A percentile compares a stretch with the other conserved stretches of the same genome.
Conservation (phyloP, 1,284 basidiomycete species). For the Malassezia globosa region DNA sequence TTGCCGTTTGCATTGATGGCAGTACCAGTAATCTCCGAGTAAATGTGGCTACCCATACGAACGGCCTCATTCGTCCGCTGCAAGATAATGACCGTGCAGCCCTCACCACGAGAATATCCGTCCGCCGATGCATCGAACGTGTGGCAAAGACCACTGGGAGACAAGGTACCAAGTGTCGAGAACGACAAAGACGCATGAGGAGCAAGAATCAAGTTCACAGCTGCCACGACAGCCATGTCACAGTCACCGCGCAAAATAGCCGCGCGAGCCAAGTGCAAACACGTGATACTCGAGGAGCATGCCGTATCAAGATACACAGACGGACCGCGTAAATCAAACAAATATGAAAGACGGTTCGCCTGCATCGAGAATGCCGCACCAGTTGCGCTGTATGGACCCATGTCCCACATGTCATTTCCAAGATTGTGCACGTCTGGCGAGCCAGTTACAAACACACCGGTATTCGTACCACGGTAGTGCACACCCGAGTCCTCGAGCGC, state of each 20-base stretch:
- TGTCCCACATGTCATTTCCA: slow-evolving; percentile 19
- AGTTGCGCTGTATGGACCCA: slow-evolving; percentile 20
- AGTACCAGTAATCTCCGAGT: slow-evolving; percentile 17
- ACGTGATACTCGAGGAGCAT: slow-evolving; percentile 19
- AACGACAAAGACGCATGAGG: slow-evolving; percentile 16
- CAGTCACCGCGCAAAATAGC: slow-evolving; percentile 18
- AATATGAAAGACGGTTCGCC: slow-evolving; percentile 20
- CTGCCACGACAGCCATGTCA: slow-evolving; percentile 20
- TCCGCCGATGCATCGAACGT: slow-evolving; percentile 19
- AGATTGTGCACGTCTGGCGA: slow-evolving; percentile 18
- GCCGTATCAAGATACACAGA: slow-evolving; percentile 20
- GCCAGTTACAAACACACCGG: slow-evolving; percentile 20
- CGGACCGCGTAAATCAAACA: slow-evolving; percentile 21
- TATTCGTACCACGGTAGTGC: slow-evolving; percentile 19
- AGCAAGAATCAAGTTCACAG: slow-evolving; percentile 13
- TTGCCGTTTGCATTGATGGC: slow-evolving; percentile 20
- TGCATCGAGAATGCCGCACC: slow-evolving; percentile 18
- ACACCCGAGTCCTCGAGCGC: slow-evolving; percentile 20
- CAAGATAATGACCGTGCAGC: slow-evolving; percentile 18
- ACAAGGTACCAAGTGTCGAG: slow-evolving; percentile 16
- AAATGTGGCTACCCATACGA: slow-evolving; percentile 18
- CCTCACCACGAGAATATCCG: slow-evolving; percentile 22
- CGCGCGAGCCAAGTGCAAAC: slow-evolving; percentile 19
- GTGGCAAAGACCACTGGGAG: slow-evolving; percentile 17
- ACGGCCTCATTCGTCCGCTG: slow-evolving; percentile 16